These are phyloP conservation scores for Botryotinia convoluta DNA, from an alignment of 2,329 filamentous ascomycete species.

Conservation along the genomic window DNA sequence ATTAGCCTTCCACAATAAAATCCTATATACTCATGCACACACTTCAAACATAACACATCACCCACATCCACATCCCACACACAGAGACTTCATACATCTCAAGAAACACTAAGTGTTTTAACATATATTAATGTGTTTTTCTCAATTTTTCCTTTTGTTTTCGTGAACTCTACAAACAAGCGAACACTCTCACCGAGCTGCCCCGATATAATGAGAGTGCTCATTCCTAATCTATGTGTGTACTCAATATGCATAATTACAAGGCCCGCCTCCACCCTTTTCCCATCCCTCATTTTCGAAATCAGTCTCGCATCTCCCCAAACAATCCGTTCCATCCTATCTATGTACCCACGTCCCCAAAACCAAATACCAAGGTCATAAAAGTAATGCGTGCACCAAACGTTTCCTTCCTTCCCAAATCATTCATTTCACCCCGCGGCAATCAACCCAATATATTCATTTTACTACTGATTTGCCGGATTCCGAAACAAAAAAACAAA, in stretches of 20 bases:
- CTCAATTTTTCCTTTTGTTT: not conserved
- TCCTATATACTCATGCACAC: not conserved
- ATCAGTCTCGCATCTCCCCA: not conserved
- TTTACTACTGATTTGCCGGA: not conserved
- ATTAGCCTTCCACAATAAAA: not conserved
- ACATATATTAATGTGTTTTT: not conserved
- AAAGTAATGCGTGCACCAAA: not conserved
- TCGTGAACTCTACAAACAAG: not conserved
- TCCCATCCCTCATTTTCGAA: not conserved
- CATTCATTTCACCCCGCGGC: not conserved
- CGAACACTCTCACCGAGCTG: not conserved
- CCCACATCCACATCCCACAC: not conserved
- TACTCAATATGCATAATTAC: constrained; percentile 4
- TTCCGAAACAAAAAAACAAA: not conserved
- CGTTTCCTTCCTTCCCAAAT: not conserved
- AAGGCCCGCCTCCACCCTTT: not conserved
- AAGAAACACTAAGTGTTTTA: not conserved
- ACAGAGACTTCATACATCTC: not conserved
- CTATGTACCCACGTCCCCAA: not conserved
- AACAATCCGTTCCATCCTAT: not conserved
- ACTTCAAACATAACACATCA: not conserved
- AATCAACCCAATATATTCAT: constrained; percentile 2
- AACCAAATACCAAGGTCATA: not conserved
- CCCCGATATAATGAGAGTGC: constrained; percentile 1
- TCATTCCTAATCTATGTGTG: not conserved